Conservation (phyloP, 1,284 basidiomycete genomes). For the Moesziomyces antarcticus region DNA sequence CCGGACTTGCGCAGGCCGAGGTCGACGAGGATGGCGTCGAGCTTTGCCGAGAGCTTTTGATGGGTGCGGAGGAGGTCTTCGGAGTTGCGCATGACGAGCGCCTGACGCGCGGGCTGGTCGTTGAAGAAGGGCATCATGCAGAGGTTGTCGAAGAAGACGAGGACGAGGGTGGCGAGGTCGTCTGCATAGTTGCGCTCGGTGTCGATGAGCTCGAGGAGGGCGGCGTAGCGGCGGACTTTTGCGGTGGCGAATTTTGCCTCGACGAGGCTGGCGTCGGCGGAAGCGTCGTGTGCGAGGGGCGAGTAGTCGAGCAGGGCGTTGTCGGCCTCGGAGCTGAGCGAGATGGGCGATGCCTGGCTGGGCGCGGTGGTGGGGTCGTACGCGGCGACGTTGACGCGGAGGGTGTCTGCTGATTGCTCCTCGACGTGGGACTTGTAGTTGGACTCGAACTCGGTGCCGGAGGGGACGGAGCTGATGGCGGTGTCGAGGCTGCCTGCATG, state of each 20-base stretch:
- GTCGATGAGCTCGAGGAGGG: conserved; percentile 64
- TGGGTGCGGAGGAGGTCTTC: conserved; percentile 58
- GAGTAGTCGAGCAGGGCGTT: conserved; percentile 14
- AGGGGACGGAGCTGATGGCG: conserved; percentile 46
- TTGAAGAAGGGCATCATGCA: conserved; percentile 61
- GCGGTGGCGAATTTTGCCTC: conserved; percentile 31
- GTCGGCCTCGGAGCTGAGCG: conserved; percentile 33
- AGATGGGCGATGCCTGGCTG: conserved; percentile 31
- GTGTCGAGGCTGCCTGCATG: conserved; percentile 50
- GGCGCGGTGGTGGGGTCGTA: conserved; percentile 21
- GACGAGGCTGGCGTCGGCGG: conserved; percentile 10
- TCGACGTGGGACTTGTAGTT: conserved; percentile 37
- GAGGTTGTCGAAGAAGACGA: conserved; percentile 64
- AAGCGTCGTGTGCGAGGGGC: conserved; percentile 6
- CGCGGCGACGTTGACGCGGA: conserved; percentile 21
- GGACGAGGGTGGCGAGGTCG: conserved; percentile 60
- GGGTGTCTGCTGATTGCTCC: conserved; percentile 32
- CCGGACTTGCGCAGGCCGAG: conserved; percentile 40
- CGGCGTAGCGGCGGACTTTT: conserved; percentile 51
- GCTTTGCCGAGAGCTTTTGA: conserved; percentile 49
- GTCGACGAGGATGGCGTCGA: conserved; percentile 50
- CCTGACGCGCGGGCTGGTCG: conserved; percentile 51
- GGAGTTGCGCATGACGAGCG: conserved; percentile 60
- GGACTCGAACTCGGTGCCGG: conserved; percentile 27
- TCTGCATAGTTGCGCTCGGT: conserved; percentile 65